Conservation (phyloP, 1,284 basidiomycete species). For the Ceratobasidium theobromae region DNA sequence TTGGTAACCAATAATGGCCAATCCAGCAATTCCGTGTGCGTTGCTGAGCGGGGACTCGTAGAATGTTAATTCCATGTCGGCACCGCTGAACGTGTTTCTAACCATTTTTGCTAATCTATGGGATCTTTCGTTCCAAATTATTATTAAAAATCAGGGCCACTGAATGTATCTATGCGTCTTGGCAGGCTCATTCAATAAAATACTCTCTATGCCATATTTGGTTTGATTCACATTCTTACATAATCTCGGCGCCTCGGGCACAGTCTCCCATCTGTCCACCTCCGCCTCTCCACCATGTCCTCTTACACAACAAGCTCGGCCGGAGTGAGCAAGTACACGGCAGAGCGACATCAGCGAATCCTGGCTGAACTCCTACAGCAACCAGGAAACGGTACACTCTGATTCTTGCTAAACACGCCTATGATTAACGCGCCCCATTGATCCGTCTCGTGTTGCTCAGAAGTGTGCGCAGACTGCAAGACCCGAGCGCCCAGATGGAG, state of each 20-base stretch:
- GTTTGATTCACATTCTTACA: too few species aligned
- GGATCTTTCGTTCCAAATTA: too few species aligned
- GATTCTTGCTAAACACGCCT: conserved; percentile 15
- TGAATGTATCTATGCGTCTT: too few species aligned
- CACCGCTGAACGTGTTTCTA: too few species aligned
- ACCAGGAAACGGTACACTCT: conserved; percentile 70
- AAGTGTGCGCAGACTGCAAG: conserved; percentile 83
- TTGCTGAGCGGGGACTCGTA: too few species aligned
- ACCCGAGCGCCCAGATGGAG: conserved; percentile 68
- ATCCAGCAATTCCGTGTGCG: too few species aligned
- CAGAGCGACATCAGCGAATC: conserved; percentile 67
- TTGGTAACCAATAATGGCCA: too few species aligned
- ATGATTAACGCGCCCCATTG: conserved; percentile 2
- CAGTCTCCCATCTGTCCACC: neutral
- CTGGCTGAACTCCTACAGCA: conserved; percentile 64
- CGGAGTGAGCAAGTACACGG: conserved; percentile 55
- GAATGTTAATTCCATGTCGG: too few species aligned
- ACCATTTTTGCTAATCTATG: too few species aligned
- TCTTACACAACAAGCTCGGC: conserved; percentile 17
- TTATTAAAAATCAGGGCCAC: too few species aligned
- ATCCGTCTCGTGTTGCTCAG: conserved; percentile 45
- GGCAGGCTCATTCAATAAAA: too few species aligned
- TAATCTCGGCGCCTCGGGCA: neutral
- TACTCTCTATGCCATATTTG: too few species aligned
- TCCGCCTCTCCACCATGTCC: conserved; percentile 32